Base-by-base conservation (phyloP, 176 grass and related monocot genomes). In the Phoenix dactylifera region DNA sequence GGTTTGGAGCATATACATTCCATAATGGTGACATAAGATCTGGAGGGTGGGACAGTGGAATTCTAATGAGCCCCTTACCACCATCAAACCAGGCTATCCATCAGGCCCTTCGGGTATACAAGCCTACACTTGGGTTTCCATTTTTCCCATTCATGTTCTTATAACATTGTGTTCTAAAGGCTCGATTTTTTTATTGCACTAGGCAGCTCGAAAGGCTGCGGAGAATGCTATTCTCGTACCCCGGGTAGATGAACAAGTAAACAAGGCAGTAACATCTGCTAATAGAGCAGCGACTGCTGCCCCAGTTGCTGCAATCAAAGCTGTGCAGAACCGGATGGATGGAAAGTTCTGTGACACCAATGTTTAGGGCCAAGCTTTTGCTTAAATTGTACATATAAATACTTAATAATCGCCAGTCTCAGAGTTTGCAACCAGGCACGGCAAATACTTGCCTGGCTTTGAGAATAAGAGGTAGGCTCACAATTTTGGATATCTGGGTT, bases 321-420 rank as follows among this genome's bases (percentile, higher is more conserved):
- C 83, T 14, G 83, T 82, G 25, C 78, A 86, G 78, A 86, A 86
- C 73, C 76, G 77, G 64, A 86, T 86, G 82, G 82, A 85, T 49
- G 82, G 82, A 1, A 85, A 85, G 55, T 85, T 85, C 69, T 85
- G 76, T 4, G 76, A 85, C 6, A 85, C 82, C 67, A 73, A 76
- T 71, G 62, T 85, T 48, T 79, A 76, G 79, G 26, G 25, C 9
- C 30, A 35, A 35, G 30, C 30, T 35, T 35, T 35, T 35, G 30
- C 30, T 35, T 35, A 35, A 35, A 35, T 35, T 35, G 30, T 35
- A 35, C 30, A 35, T 35, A 1, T 35, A 35, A 35, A 6, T 35
- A 9, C 30, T 35, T 35, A 35, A 35, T 35, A 35, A 35, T 35
- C 30, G 7, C 7, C 7, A 9, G 7, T 35, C 30, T 9, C 30